Base-by-base conservation (phyloP, 768 basidiomycete genomes). In the Lyophyllum atratum region DNA sequence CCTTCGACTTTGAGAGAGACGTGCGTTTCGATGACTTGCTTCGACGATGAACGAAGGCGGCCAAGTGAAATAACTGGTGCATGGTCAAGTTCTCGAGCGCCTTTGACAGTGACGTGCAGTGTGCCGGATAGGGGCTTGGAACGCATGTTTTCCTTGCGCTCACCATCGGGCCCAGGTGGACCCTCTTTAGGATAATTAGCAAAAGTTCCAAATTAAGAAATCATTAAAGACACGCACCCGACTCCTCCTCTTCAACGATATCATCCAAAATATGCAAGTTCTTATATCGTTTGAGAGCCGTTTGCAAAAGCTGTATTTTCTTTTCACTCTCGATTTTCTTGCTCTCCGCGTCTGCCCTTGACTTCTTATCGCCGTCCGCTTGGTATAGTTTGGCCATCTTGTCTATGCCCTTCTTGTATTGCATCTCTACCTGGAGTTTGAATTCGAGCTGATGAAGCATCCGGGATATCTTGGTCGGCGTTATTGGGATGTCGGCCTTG, bases 361-460 rank as follows among this genome's bases (percentile, higher is more conserved):
- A 90, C 71, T 93, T 93, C 83, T 96, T 96, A 79, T 99, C 97
- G 52, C 95, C 96, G 67, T 99, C 97, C 5, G 90, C 92, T 66
- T 93, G 87, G 71, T 98, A 98, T 29, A 98, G 81, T 73, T 92
- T 95, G 34, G 89, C 92, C 97, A 99, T 99, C 79, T 98, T 98
- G 76, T 98, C 95, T 61, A 98, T 97, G 40, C 97, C 97, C 70
- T 89, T 84, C 80, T 95, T 96, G 80, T 98, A 98, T 75, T 98
- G 95, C 77, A 90, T 85, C 75, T 99, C 97, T 61, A 99, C 93
- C 72, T 96, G 93, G 54, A 98, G 86, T 77, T 99, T 99, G 85
- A 98, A 99, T 74, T 98, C 95, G 59, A 99, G 87, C 73, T 98
- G 95, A 74, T 98, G 95, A 49, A 98, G 85, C 95, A 98, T 98